A percentile compares a stretch with the other conserved stretches of the same genome.
Conservation (phyloP, 495 filamentous ascomycete genomes). For the Lasiosphaeria ovina region DNA sequence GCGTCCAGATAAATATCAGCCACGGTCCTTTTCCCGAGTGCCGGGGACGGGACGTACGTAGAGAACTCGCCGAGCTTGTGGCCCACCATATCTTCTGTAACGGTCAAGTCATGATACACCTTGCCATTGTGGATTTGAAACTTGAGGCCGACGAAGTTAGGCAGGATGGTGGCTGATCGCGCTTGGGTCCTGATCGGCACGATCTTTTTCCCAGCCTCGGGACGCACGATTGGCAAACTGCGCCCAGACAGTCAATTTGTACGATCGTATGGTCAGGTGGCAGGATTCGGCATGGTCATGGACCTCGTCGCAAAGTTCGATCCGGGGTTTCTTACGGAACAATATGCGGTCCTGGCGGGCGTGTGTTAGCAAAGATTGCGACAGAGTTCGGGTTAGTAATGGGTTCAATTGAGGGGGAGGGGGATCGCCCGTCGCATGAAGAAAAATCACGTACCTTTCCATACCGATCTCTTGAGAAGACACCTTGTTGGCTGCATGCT, state of each 20-base stretch:
- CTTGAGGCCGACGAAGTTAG: conserved; percentile 89
- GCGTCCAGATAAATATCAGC: conserved; percentile 13
- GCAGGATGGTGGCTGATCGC: conserved; percentile 87
- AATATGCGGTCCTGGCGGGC: conserved; percentile 60
- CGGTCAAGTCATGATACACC: conserved; percentile 78
- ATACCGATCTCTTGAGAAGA: conserved; percentile 55
- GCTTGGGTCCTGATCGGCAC: conserved; percentile 85
- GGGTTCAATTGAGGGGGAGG: no score
- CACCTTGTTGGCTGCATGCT: conserved; percentile 55
- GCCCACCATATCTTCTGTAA: conserved; percentile 98
- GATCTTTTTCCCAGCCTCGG: conserved; percentile 58
- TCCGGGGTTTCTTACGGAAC: conserved; percentile 57
- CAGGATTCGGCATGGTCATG: neutral
- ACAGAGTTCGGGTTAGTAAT: no score
- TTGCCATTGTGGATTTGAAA: conserved; percentile 97
- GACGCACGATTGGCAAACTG: conserved; percentile 62
- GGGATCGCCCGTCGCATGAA: no score
- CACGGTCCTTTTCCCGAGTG: neutral
- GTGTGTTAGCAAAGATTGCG: conserved; percentile 13
- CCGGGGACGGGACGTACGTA: conserved; percentile 56
- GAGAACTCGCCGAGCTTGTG: conserved; percentile 97
- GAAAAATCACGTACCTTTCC: conserved; percentile 47
- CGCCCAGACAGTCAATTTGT: neutral
- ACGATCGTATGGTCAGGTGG: neutral
- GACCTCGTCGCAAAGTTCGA: neutral